Evolutionary conservation across 1,284 basidiomycete genomes (phyloP), one percentile per base, ranked within the genome.

Genomic region (Moniliella sp.): DNA sequence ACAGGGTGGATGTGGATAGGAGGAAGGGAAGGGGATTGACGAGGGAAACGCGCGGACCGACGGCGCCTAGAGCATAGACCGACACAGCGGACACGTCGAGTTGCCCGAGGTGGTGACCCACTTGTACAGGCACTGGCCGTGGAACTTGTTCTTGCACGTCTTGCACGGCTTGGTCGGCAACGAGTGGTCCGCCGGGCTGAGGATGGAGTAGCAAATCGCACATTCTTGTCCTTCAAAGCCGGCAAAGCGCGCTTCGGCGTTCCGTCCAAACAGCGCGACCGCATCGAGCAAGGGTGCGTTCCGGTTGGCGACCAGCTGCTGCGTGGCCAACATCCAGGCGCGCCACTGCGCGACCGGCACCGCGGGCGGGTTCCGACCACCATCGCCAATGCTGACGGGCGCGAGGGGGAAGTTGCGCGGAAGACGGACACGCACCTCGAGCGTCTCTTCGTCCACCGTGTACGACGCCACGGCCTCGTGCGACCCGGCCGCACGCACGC

Each of bases 121-220:
- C 74, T 82, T 56, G 45, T 41, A 51, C 28, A 56, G 28, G 28
- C 55, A 56, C 8, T 43, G 46, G 2, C 44, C 42, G 60, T 97
- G 91, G 71, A 94, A 97, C 29, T 75, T 69, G 63, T 94, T 93
- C 63, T 80, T 83, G 66, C 86, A 93, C 18, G 62, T 94, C 61
- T 74, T 75, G 65, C 91, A 99, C 0, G 81, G 76, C 55, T 88
- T 91, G 43, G 73, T 75, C 0, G 91, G 88, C 19, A 97, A 66
- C 35, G 71, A 76, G 25, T 28, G 27, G 54, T 97, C 91, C 57
- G 75, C 78, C 16, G 84, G 74, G 41, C 76, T 80, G 54, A 99
- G 88, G 52, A 94, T 83, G 8, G 82, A 88, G 61, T 61, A 61
- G 44, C 58, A 62, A 34, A 61, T 56, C 16, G 53, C 32, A 34